Evolutionary conservation across 345 rosid genomes (phyloP).

Genomic region (Corymbia maculata): DNA sequence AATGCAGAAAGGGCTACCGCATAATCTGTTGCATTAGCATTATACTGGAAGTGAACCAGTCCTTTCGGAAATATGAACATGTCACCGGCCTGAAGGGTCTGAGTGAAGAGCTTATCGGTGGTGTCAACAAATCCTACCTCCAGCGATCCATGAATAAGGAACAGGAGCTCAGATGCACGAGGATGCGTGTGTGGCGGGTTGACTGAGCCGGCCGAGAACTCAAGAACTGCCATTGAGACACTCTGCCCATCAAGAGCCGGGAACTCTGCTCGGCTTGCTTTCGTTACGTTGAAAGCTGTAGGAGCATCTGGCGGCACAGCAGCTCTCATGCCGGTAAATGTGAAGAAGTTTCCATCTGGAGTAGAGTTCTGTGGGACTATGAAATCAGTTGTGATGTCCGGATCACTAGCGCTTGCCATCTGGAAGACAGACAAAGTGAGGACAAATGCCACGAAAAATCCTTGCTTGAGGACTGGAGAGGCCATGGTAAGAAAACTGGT

Average conservation of each 20-base stretch:
- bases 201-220: constrained; percentile 1
- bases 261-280: constrained; percentile 4
- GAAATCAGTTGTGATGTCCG: constrained; percentile 11
- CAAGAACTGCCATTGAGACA: constrained; percentile 5
- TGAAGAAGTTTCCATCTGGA: constrained; percentile 4
- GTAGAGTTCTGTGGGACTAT: not conserved
- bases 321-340: not conserved
- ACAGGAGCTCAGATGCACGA: constrained; percentile 10
- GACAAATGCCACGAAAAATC: not conserved
- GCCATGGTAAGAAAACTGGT: not conserved
- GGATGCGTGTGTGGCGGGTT: constrained; percentile 19
- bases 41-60: constrained; percentile 14
- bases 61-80: constrained; percentile 17
- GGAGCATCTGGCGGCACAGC: not conserved
- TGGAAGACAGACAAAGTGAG: not conserved
- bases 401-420: not conserved
- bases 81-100: constrained; percentile 10
- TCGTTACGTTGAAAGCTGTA: not conserved
- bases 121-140: constrained; percentile 18
- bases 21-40: not conserved
- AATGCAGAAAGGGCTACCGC: constrained; percentile 10
- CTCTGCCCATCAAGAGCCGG: constrained; percentile 17
- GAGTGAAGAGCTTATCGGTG: constrained; percentile 7
- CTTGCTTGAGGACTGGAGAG: not conserved
- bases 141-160: not conserved